These are phyloP conservation scores for Tulasnella sp. DNA, from an alignment of 768 basidiomycete genomes.

Conservation along the genomic window DNA sequence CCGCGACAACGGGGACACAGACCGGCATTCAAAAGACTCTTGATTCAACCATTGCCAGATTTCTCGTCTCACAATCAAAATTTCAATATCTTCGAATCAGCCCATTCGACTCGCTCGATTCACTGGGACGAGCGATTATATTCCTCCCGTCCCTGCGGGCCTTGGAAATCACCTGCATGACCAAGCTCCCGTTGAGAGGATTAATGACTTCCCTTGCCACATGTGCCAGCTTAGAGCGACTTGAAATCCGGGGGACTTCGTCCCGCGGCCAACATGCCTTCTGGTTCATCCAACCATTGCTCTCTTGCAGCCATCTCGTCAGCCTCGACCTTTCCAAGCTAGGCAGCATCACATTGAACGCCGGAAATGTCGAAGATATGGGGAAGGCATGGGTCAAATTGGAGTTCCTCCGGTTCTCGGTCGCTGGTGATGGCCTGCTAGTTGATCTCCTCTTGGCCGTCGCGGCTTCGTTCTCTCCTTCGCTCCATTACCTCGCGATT, in stretches of 20 bases:
- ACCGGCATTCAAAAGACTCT: not conserved
- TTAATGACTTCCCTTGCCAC: not conserved
- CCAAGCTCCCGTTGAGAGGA: not conserved
- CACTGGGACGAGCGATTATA: not conserved
- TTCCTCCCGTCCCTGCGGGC: not conserved
- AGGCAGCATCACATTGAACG: not conserved
- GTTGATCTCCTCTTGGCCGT: not conserved
- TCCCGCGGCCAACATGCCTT: not conserved
- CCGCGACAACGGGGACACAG: too few species aligned
- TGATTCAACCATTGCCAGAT: not conserved
- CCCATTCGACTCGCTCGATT: not conserved
- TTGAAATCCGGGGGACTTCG: not conserved
- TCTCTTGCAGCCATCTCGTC: not conserved
- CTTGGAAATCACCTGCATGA: not conserved
- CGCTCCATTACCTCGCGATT: not conserved
- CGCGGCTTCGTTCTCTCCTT: not conserved
- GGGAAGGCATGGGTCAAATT: not conserved
- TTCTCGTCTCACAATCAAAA: not conserved
- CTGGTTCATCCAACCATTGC: not conserved
- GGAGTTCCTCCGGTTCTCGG: not conserved
- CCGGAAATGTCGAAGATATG: not conserved
- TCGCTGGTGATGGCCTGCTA: not conserved
- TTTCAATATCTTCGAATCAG: not conserved
- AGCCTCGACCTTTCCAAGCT: not conserved
- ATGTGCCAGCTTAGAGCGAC: not conserved